Conservation (phyloP, 805 yeast genomes). For the Ogataea dorogensis region DNA sequence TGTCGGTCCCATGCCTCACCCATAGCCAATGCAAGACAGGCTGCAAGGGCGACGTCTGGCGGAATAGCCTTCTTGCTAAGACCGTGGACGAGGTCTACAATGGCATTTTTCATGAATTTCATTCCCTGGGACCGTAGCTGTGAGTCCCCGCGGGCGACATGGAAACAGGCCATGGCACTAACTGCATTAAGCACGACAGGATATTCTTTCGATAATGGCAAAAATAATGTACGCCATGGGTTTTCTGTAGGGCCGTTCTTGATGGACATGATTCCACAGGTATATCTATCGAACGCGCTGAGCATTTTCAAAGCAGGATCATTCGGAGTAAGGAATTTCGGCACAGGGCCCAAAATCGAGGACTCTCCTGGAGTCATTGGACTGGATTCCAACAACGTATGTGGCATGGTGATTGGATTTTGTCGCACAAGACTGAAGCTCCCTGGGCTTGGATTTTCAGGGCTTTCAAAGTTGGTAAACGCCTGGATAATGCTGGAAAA, state of each 20-base stretch:
- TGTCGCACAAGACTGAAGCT: conserved; percentile 19
- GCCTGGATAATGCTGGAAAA: conserved; percentile 29
- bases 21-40: conserved; percentile 61
- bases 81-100: conserved; percentile 58
- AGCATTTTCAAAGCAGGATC: conserved; percentile 32
- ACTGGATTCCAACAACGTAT: conserved; percentile 1
- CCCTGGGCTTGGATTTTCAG: conserved; percentile 27
- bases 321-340: conserved; percentile 26
- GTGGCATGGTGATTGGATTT: conserved; percentile 13
- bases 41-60: conserved; percentile 64
- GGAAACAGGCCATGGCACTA: conserved; percentile 67
- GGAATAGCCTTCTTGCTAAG: conserved; percentile 46
- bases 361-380: conserved; percentile 1
- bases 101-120: conserved; percentile 57
- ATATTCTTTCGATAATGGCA: conserved; percentile 56
- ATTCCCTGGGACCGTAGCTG: conserved; percentile 49
- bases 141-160: conserved; percentile 47
- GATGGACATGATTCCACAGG: conserved; percentile 57
- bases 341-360: conserved; percentile 15
- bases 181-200: conserved; percentile 60
- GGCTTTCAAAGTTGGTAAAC: conserved; percentile 30
- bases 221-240: conserved; percentile 60
- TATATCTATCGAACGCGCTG: conserved; percentile 43
- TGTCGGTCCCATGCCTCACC: conserved; percentile 71
- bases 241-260: conserved; percentile 64